Conservation (phyloP, 192 early-diverging fungal species). For the Coemansia sp. region DNA sequence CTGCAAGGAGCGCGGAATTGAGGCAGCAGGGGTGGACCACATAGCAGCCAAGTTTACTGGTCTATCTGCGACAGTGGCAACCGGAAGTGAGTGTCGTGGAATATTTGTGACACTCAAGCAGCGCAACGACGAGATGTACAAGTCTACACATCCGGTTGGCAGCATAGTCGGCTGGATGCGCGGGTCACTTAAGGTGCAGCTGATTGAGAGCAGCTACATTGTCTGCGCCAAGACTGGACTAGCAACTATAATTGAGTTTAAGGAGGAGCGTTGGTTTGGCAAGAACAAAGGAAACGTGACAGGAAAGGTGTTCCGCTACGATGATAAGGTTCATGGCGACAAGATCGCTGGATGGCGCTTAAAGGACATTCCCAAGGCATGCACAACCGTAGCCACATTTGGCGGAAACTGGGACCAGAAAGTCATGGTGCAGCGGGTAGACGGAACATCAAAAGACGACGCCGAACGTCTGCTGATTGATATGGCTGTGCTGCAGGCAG, state of each 20-base stretch:
- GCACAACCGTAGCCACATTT: conserved; percentile 58
- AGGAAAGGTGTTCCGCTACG: conserved; percentile 67
- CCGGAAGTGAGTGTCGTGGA: conserved; percentile 65
- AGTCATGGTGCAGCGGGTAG: conserved; percentile 45
- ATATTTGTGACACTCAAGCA: conserved; percentile 62
- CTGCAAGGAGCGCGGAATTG: conserved; percentile 62
- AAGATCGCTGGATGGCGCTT: conserved; percentile 47
- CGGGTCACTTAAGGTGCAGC: conserved; percentile 61
- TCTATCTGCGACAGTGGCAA: conserved; percentile 65
- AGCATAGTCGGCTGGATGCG: conserved; percentile 69
- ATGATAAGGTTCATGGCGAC: conserved; percentile 40
- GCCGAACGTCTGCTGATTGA: conserved; percentile 55
- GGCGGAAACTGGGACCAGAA: conserved; percentile 66
- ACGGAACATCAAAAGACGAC: not conserved
- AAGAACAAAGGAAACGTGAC: conserved; percentile 65
- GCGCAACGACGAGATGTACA: conserved; percentile 65
- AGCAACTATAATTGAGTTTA: conserved; percentile 65
- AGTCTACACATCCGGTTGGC: conserved; percentile 63
- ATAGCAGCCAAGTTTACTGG: conserved; percentile 73
- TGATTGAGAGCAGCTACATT: conserved; percentile 61
- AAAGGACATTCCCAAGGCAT: conserved; percentile 59
- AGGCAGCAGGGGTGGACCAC: conserved; percentile 68
- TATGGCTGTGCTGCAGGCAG: conserved; percentile 48
- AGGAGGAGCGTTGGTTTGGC: conserved; percentile 73
- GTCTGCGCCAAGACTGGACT: conserved; percentile 64